Evolutionary conservation across 2,329 filamentous ascomycete genomes (phyloP).

Genomic region (Botrytis paeoniae): DNA sequence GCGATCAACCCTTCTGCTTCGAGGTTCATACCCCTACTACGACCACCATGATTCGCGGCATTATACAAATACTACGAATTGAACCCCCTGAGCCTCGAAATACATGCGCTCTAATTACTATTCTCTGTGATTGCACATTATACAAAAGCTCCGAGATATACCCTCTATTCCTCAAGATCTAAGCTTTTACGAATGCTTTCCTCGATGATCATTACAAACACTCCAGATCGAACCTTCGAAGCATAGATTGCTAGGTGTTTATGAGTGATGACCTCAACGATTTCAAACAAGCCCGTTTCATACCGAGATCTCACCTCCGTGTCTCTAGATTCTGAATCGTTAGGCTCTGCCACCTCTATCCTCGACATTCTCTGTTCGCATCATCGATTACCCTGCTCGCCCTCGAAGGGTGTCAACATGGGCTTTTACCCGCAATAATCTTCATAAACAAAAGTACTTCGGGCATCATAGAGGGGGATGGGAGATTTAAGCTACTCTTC

Average conservation of each 20-base stretch:
- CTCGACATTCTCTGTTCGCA: not conserved
- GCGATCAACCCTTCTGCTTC: not conserved
- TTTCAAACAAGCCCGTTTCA: not conserved
- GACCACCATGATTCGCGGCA: not conserved
- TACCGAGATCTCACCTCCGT: not conserved
- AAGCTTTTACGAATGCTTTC: too few relatives aligned
- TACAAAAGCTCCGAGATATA: not conserved
- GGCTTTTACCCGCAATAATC: not conserved
- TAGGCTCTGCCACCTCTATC: not conserved
- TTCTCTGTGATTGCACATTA: not conserved
- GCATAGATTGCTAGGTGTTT: accelerated
- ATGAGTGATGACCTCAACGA: not conserved
- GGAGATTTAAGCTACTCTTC: not conserved
- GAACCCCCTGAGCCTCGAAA: not conserved
- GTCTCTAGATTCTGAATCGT: not conserved
- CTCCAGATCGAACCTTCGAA: too few relatives aligned
- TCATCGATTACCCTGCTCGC: not conserved
- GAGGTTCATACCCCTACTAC: not conserved
- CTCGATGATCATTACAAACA: too few relatives aligned
- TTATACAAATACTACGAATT: too few relatives aligned
- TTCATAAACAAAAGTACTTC: not conserved
- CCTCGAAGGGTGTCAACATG: too few relatives aligned
- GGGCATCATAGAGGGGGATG: not conserved
- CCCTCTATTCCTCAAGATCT: not conserved
- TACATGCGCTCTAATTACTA: not conserved